Evolutionary conservation across 306 rosid genomes (phyloP), one percentile per base, ranked within the genome.

Genomic region (Nissolia schottii): DNA sequence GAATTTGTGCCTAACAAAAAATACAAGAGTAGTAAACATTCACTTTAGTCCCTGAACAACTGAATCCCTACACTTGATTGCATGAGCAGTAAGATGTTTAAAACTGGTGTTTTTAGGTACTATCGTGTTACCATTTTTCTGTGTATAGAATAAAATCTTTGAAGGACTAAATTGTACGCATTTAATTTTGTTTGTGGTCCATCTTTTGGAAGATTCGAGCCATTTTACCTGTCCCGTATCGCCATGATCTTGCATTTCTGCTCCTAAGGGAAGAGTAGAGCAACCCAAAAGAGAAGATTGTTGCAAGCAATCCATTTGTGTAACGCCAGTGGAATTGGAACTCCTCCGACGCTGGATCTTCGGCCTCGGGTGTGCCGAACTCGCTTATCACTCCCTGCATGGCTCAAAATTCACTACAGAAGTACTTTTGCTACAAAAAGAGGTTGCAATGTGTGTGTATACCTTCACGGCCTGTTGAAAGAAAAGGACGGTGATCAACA

Each of bases 391-490:
- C 9, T 78, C 96, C 97, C 96, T 91, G 77, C n/a, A n/a, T 9
- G 64, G 55, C 61, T 72, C 8, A 20, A 74, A 73, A 64, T n/a
- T n/a, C n/a, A n/a, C n/a, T n/a, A n/a, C n/a, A n/a, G n/a, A n/a
- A n/a, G n/a, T 65, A 34, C 27, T 1, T 64, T 49, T 48, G 8
- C 32, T 49, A n/a, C 4, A 3, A 46, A 3, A 46, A 48, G 64
- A 7, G 24, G 10, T 50, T 27, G n/a, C 16, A 67, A 9, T 66
- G 2, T n/a, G n/a, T n/a, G n/a, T n/a, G n/a, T n/a, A n/a, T 66
- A 90, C 94, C 94, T 73, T 85, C 54, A 87, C 79, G 32, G 97
- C 92, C 65, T 88, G 73, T 83, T 88, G 97, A 66, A 88, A 76
- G 73, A 91, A 91, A 62, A 91, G 80, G 55, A 91, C 87, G 20